Base-by-base conservation (phyloP, 2,329 filamentous ascomycete species). In the Penicillium sp. region DNA sequence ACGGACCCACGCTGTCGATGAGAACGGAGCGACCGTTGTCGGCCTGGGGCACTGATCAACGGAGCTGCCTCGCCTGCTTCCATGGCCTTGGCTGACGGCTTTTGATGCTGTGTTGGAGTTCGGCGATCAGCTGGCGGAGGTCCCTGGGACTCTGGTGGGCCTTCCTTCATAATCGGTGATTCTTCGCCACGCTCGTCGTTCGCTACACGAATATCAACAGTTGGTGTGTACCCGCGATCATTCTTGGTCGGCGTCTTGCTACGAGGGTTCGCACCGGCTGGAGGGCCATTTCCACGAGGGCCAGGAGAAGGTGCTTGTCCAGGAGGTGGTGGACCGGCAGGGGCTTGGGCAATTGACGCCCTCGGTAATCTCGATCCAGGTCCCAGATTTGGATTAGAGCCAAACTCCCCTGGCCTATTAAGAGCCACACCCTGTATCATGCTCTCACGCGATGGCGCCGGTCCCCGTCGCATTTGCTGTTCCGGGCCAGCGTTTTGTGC, bases 1-100 rank as follows among this genome's bases (percentile, higher is more conserved):
- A 90, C 78, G 0, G 89, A 89, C 29, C 82, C 82, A 68, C 88
- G 87, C 36, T 82, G 80, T 19, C 85, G 82, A 43, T 81, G 80
- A 61, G 84, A 83, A 43, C 84, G 82, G 27, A 83, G 76, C n/a
- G 81, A 78, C 31, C 80, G 74, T 75, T 83, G 78, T 48, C 78
- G 70, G 25, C 75, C 70, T 4, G 78, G 78, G 6, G 73, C 67
- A 54, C 68, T 74, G 23, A 79, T 74, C 25, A 80, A 63, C 17
- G 78, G 76, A 44, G 77, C 73, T 42, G 77, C 76, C 66, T 79
- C 76, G 23, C 77, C 74, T 52, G 77, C 74, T 65, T 80, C 76
- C 78, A 78, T 78, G 43, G 76, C 75, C 60, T 75, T 75, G n/a
- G 75, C 77, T 49, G 75, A 73, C 39, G 74, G 69, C 45, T 73